These are phyloP conservation scores for Thraustochytrium sp. DNA, from an alignment of 352 stramenopile genomes.

Conservation along the genomic window DNA sequence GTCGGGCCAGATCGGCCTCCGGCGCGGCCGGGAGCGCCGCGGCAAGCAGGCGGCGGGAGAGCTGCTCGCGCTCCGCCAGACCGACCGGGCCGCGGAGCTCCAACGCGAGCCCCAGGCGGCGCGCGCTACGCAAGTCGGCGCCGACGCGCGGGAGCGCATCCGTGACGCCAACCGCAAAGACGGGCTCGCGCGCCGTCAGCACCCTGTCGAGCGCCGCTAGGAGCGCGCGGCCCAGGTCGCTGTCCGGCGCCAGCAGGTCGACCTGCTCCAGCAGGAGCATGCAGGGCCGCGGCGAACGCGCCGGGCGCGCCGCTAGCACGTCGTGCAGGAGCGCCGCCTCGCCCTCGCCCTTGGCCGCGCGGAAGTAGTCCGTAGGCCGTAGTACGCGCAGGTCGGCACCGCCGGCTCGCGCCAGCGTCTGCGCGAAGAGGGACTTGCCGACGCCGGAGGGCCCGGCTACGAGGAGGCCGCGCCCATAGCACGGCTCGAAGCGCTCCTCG, in stretches of 20 bases:
- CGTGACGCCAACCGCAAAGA: not conserved
- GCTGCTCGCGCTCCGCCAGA: not conserved
- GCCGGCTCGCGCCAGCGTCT: not conserved
- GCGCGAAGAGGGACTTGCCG: not conserved
- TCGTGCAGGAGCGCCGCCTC: not conserved
- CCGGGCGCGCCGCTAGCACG: not conserved
- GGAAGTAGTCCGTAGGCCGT: not conserved
- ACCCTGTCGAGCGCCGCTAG: not conserved
- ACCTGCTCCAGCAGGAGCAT: not conserved
- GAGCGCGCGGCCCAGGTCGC: not conserved
- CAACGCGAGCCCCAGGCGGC: not conserved
- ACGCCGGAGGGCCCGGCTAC: not conserved
- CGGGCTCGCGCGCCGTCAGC: not conserved
- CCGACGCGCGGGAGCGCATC: not conserved
- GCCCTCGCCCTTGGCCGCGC: not conserved
- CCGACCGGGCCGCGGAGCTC: not conserved
- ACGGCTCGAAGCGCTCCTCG: not conserved
- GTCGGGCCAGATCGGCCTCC: not conserved
- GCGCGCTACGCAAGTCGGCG: not conserved
- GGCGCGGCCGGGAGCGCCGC: not conserved
- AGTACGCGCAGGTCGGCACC: not conserved
- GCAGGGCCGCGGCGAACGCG: not conserved
- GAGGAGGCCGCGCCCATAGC: constrained; percentile 7
- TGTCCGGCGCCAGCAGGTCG: not conserved
- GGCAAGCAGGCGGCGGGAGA: not conserved